Conservation (phyloP, 2,329 filamentous ascomycete genomes). For the Hypomyces rosellus region DNA sequence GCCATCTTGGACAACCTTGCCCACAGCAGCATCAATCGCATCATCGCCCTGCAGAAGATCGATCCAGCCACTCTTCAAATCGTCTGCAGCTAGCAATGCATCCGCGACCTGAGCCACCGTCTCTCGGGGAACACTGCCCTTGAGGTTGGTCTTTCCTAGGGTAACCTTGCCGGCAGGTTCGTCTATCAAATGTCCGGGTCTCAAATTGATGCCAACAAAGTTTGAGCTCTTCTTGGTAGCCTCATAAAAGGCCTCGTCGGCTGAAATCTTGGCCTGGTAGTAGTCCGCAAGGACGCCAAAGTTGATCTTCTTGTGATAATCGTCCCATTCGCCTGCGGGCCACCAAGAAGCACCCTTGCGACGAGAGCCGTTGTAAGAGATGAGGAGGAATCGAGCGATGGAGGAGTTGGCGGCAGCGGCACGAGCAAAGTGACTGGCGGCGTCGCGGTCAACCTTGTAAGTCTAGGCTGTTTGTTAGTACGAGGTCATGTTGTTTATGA, state of each 20-base stretch:
- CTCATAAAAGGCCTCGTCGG: slow-evolving; percentile 51
- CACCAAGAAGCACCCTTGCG: slow-evolving; percentile 49
- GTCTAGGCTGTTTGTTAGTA: slow-evolving; percentile 34
- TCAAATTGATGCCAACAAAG: slow-evolving; percentile 46
- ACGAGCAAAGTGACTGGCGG: slow-evolving; percentile 55
- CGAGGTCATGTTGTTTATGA: background rate
- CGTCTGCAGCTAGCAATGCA: slow-evolving; percentile 44
- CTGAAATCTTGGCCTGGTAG: slow-evolving; percentile 54
- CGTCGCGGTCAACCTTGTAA: slow-evolving; percentile 55
- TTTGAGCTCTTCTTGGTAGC: slow-evolving; percentile 34
- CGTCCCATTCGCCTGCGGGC: slow-evolving; percentile 43
- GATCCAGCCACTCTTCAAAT: slow-evolving; percentile 44
- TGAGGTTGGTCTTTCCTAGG: slow-evolving; percentile 38
- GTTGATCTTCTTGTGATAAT: slow-evolving; percentile 36
- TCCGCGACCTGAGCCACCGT: slow-evolving; percentile 55
- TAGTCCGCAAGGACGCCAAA: slow-evolving; percentile 42
- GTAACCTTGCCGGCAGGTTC: slow-evolving; percentile 42
- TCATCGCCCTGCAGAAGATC: slow-evolving; percentile 51
- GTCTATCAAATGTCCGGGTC: slow-evolving; percentile 45
- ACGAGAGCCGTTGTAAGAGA: slow-evolving; percentile 55
- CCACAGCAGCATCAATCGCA: slow-evolving; percentile 40
- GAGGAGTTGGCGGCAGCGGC: slow-evolving; percentile 48
- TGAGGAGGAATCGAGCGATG: slow-evolving; percentile 56
- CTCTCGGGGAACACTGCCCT: slow-evolving; percentile 44
- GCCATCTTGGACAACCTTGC: slow-evolving; percentile 41